Conservation (phyloP, 1,284 basidiomycete genomes). For the Limonomyces culmigenus region DNA sequence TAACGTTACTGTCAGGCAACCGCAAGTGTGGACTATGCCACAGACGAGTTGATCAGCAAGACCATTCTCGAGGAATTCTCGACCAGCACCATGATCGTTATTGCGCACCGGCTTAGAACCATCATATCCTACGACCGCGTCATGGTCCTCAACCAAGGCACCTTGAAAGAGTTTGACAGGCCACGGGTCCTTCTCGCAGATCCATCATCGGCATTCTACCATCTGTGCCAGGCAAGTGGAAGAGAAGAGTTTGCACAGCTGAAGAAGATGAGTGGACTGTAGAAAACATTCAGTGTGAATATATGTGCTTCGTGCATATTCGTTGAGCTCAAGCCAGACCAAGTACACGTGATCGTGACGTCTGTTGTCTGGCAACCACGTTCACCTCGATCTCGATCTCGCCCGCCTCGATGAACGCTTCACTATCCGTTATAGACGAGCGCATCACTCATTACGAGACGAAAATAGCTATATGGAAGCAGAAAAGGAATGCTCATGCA, state of each 20-base stretch:
- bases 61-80: slow-evolving; percentile 53
- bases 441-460: too few relatives aligned
- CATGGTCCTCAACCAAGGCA: slow-evolving; percentile 79
- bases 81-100: slow-evolving; percentile 37
- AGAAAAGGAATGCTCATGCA: too few relatives aligned
- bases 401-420: too few relatives aligned
- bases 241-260: slow-evolving; percentile 63
- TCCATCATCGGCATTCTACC: slow-evolving; percentile 52
- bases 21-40: slow-evolving; percentile 64
- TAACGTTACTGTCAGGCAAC: slow-evolving; percentile 30
- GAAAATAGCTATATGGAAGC: too few relatives aligned
- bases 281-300: too few relatives aligned
- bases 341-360: too few relatives aligned
- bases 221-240: slow-evolving; percentile 71
- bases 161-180: slow-evolving; percentile 70
- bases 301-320: too few relatives aligned
- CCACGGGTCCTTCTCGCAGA: slow-evolving; percentile 55
- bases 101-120: slow-evolving; percentile 51
- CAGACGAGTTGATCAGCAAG: slow-evolving; percentile 56
- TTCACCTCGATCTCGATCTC: too few relatives aligned
- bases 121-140: slow-evolving; percentile 47
- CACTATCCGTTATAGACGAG: too few relatives aligned
- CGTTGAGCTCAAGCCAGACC: too few relatives aligned
- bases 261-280: slow-evolving; percentile 45
- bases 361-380: too few relatives aligned